These are phyloP conservation scores for Volvox africanus DNA, from an alignment of 139 green algal genomes.

Conservation along the genomic window DNA sequence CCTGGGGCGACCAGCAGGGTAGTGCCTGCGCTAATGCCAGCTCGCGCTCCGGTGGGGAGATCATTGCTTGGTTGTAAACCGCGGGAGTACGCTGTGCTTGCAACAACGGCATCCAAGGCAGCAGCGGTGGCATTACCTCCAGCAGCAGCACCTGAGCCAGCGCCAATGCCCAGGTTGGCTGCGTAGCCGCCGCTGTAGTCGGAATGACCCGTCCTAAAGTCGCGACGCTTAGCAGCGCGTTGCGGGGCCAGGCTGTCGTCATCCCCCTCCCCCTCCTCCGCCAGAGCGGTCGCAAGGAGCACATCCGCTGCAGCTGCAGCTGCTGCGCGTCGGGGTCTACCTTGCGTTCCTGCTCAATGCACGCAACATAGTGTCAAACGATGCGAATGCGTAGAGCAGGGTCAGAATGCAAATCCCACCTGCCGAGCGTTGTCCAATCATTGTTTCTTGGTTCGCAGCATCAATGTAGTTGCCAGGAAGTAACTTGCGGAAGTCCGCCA, in stretches of 20 bases:
- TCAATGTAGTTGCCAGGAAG: not conserved
- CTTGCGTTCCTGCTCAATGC: not conserved
- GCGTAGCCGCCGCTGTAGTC: not conserved
- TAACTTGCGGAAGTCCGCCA: not conserved
- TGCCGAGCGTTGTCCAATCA: not conserved
- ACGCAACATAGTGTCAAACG: not conserved
- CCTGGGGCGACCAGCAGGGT: not conserved
- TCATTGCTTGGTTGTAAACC: not conserved
- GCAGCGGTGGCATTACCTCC: not conserved
- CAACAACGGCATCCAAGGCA: not conserved
- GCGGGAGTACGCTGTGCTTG: not conserved
- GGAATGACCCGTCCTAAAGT: not conserved
- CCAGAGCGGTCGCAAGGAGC: not conserved
- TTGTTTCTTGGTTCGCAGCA: not conserved
- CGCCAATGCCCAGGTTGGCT: not conserved
- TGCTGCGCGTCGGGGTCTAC: constrained; percentile 6
- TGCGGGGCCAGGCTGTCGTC: not conserved
- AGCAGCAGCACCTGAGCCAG: no score
- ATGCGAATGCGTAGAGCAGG: not conserved
- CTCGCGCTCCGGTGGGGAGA: no score
- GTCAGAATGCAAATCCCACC: not conserved
- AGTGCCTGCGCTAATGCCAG: not conserved
- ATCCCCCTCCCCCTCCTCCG: not conserved
- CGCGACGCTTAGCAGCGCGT: not conserved
- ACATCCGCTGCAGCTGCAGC: constrained; percentile 5